phyloP scores from a whole-genome alignment of 2,329 filamentous ascomycete genomes.

The Fusarium sp. region DNA sequence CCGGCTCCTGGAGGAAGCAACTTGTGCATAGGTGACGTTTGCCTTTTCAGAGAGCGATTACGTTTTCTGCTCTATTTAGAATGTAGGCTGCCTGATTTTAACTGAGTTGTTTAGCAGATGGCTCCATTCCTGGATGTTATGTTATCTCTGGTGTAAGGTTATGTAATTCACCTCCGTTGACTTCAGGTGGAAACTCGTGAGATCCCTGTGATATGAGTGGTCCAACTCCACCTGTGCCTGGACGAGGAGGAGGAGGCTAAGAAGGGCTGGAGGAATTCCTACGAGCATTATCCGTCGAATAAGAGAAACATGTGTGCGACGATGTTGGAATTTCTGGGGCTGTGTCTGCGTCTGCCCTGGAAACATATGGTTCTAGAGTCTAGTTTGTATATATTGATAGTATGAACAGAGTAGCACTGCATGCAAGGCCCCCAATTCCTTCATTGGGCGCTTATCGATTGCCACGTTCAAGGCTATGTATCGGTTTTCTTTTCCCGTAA shows the following conservation, averaged over 20 bases:
- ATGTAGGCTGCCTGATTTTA: constrained; percentile 14
- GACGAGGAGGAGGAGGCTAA: constrained; percentile 3
- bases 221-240: constrained; percentile 34
- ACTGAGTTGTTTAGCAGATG: neutral
- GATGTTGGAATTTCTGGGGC: constrained; percentile 9
- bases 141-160: neutral
- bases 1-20: constrained; percentile 8
- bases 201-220: constrained; percentile 23
- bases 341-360: constrained; percentile 23
- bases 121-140: neutral
- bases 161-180: neutral
- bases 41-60: neutral
- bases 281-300: constrained; percentile 5
- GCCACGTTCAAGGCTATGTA: constrained; percentile 8
- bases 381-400: constrained; percentile 24
- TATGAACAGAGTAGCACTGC: constrained; percentile 29
- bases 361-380: constrained; percentile 7
- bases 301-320: constrained; percentile 9
- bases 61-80: constrained; percentile 8
- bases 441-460: constrained; percentile 26
- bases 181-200: neutral
- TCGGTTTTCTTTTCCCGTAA: neutral
- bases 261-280: constrained; percentile 23
- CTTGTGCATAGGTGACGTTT: neutral
- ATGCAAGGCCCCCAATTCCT: constrained; percentile 25